A percentile compares a stretch with the other conserved stretches of the same genome.
Conservation (phyloP, 495 filamentous ascomycete species). For the Trichoderma orchidacearum region DNA sequence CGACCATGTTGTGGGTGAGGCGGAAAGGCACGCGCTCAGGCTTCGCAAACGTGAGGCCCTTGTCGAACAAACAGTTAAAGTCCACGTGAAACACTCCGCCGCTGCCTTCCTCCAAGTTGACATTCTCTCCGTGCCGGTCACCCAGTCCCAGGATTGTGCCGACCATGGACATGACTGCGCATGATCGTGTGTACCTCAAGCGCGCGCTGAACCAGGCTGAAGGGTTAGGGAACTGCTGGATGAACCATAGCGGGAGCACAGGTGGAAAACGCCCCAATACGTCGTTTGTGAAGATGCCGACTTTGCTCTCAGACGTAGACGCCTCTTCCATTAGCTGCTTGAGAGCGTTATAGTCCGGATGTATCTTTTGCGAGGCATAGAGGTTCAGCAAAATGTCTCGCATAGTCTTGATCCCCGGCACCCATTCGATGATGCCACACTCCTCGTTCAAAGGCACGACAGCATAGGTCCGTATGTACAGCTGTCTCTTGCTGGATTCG, state of each 20-base stretch:
- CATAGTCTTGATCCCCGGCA: conserved; percentile 87
- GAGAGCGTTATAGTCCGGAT: conserved; percentile 33
- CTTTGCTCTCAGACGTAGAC: conserved; percentile 24
- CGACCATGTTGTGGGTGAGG: conserved; percentile 94
- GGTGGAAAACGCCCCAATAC: conserved; percentile 58
- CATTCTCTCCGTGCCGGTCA: conserved; percentile 97
- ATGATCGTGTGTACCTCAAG: conserved; percentile 82
- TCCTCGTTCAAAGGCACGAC: conserved; percentile 96
- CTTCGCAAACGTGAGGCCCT: conserved; percentile 89
- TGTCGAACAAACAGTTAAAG: conserved; percentile 99
- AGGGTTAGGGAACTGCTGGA: conserved; percentile 86
- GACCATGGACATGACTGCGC: conserved; percentile 96
- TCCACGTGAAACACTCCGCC: conserved; percentile 95
- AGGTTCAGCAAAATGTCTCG: conserved; percentile 77
- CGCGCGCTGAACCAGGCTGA: conserved; percentile 83
- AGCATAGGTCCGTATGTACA: conserved; percentile 89
- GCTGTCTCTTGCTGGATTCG: conserved; percentile 67
- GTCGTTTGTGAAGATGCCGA: conserved; percentile 53
- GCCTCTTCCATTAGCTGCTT: conserved; percentile 34
- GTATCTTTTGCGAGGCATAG: conserved; percentile 57
- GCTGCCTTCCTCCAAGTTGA: conserved; percentile 86
- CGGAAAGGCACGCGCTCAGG: conserved; percentile 96
- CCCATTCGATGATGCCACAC: conserved; percentile 96
- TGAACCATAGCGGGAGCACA: conserved; percentile 87
- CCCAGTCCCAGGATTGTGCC: conserved; percentile 89